Evolutionary conservation across 2,329 filamentous ascomycete genomes (phyloP).

Genomic region (Monilinia laxa): DNA sequence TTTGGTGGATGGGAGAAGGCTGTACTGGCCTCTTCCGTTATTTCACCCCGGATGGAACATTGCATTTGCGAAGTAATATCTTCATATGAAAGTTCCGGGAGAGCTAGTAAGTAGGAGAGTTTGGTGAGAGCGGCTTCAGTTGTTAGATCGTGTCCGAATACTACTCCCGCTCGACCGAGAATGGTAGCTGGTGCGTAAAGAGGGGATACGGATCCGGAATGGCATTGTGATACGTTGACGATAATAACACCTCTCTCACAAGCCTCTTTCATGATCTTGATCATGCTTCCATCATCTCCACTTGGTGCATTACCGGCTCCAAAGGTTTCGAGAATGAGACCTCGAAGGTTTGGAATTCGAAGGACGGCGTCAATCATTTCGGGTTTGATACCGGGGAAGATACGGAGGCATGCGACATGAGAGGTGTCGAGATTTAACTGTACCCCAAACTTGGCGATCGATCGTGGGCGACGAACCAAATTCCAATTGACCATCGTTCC

Average conservation of each 20-base stretch:
- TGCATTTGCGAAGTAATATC: constrained; percentile 64
- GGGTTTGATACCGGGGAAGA: constrained; percentile 71
- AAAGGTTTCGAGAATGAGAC: constrained; percentile 69
- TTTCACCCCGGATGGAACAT: constrained; percentile 61
- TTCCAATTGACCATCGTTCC: constrained; percentile 65
- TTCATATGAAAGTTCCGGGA: constrained; percentile 55
- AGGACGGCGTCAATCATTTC: constrained; percentile 69
- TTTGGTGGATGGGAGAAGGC: constrained; percentile 57
- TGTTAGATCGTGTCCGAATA: constrained; percentile 68
- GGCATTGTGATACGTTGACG: constrained; percentile 68
- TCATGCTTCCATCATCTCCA: constrained; percentile 58
- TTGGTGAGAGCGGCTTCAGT: constrained; percentile 51
- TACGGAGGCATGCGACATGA: constrained; percentile 67
- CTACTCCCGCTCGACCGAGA: constrained; percentile 64
- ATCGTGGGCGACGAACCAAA: constrained; percentile 57
- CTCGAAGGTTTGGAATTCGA: constrained; percentile 59
- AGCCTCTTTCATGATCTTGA: constrained; percentile 61
- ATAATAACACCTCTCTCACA: constrained; percentile 67
- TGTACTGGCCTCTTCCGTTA: constrained; percentile 50
- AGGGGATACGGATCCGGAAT: constrained; percentile 54
- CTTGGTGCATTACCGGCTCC: constrained; percentile 70
- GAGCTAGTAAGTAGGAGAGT: constrained; percentile 52
- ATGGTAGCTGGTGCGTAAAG: constrained; percentile 60
- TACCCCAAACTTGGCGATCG: constrained; percentile 59
- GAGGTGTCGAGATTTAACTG: constrained; percentile 62